These are phyloP conservation scores for Diaporthe caulivora DNA, from an alignment of 2,329 filamentous ascomycete genomes.

Conservation along the genomic window DNA sequence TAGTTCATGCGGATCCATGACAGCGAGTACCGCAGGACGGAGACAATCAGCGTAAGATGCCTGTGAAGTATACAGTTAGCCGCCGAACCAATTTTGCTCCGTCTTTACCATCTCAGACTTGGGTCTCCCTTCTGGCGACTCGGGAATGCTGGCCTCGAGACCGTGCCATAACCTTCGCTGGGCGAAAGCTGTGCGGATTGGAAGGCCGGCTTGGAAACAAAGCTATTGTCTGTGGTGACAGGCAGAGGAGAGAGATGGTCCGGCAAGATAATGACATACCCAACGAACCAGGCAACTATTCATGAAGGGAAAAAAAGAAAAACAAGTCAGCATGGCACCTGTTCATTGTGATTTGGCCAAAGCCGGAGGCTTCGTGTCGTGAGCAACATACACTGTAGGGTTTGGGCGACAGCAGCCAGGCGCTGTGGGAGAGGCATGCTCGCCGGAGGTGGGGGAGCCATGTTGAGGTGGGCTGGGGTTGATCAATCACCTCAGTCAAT, in stretches of 20 bases:
- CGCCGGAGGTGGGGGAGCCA: slow-evolving; percentile 81
- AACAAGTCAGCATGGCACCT: slow-evolving; percentile 51
- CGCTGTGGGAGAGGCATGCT: slow-evolving; percentile 79
- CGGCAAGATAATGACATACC: slow-evolving; percentile 67
- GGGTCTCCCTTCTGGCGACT: background rate
- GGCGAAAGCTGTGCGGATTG: background rate
- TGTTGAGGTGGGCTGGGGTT: slow-evolving; percentile 50
- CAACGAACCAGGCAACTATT: slow-evolving; percentile 82
- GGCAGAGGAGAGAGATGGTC: slow-evolving; percentile 37
- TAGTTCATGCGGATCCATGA: slow-evolving; percentile 93
- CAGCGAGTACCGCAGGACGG: slow-evolving; percentile 83
- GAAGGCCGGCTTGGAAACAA: background rate
- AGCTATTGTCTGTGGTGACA: slow-evolving; percentile 34
- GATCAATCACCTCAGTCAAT: background rate
- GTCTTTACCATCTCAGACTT: slow-evolving; percentile 37
- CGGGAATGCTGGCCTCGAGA: background rate
- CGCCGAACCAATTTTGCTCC: background rate
- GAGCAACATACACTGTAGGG: slow-evolving; percentile 83
- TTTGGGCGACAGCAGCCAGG: slow-evolving; percentile 83
- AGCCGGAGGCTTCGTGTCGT: slow-evolving; percentile 42
- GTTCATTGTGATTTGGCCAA: slow-evolving; percentile 37
- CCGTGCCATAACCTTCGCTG: background rate
- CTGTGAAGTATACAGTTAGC: slow-evolving; percentile 58
- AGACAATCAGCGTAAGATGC: slow-evolving; percentile 87
- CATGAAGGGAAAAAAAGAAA: slow-evolving; percentile 45